Conservation (phyloP, 106 monocot species). For the Dioscorea zingiberensis region DNA sequence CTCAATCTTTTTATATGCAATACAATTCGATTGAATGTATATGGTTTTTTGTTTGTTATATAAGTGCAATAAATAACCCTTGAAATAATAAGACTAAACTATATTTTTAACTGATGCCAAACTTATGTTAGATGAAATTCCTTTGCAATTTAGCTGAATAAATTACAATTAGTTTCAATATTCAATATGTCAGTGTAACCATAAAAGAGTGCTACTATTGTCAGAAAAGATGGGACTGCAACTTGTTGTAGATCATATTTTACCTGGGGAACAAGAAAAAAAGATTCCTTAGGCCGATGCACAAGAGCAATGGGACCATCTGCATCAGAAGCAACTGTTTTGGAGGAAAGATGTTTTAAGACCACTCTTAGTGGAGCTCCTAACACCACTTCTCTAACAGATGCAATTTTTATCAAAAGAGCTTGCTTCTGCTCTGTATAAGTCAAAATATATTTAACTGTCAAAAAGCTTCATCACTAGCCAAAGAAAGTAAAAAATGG, state of each 20-base stretch:
- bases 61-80: too few species aligned
- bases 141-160: too few species aligned
- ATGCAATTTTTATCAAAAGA: conserved; percentile 81
- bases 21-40: too few species aligned
- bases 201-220: too few species aligned
- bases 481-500: not conserved
- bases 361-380: conserved; percentile 85
- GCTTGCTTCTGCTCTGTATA: conserved; percentile 66
- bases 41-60: too few species aligned
- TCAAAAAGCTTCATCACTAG: not conserved
- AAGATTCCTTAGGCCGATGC: conserved; percentile 85
- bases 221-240: too few species aligned
- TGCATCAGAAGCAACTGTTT: conserved; percentile 47
- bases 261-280: conserved; percentile 93
- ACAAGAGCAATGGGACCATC: conserved; percentile 76
- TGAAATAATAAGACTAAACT: too few species aligned
- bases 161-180: too few species aligned
- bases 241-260: not conserved
- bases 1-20: too few species aligned
- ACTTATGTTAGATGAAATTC: too few species aligned
- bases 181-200: too few species aligned
- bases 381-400: conserved; percentile 93
- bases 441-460: not conserved
- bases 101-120: too few species aligned
- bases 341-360: conserved; percentile 70